Percentiles rank a stretch among this genome's conserved stretches.
Conservation (phyloP, 805 yeast species). For the Komagataella phaffii region DNA sequence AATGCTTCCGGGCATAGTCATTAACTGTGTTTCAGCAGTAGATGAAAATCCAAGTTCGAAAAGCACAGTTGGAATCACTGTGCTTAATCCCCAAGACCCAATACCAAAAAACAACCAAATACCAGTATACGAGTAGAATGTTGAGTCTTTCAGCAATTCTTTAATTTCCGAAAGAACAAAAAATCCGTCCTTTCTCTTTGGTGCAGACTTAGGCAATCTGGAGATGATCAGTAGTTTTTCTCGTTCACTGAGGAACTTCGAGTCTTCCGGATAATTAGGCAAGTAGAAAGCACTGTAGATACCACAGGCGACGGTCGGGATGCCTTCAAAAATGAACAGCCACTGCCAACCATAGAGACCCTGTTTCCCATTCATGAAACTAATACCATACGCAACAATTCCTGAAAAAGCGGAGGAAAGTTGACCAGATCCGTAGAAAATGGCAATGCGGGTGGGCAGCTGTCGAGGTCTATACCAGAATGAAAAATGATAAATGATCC, state of each 20-base stretch:
- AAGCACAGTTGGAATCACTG: conserved; percentile 2
- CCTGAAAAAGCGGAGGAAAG: conserved; percentile 25
- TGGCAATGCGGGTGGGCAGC: conserved; percentile 20
- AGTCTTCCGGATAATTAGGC: conserved; percentile 14
- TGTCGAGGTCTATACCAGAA: conserved; percentile 8
- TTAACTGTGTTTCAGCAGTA: conserved; percentile 2
- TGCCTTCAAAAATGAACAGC: conserved; percentile 39
- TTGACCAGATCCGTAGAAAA: conserved; percentile 22
- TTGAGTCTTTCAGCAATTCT: too few relatives aligned
- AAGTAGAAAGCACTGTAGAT: conserved; percentile 9
- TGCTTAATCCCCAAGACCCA: background rate
- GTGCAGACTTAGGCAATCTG: background rate
- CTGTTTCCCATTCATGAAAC: conserved; percentile 31
- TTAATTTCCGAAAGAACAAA: too few relatives aligned
- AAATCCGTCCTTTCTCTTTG: too few relatives aligned
- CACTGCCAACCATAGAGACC: conserved; percentile 39
- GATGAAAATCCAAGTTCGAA: conserved; percentile 1
- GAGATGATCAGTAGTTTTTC: conserved; percentile 3
- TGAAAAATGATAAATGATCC: conserved; percentile 22
- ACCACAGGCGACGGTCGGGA: conserved; percentile 17
- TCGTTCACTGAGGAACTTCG: conserved; percentile 13
- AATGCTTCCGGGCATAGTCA: conserved; percentile 1
- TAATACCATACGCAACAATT: conserved; percentile 34
- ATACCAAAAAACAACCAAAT: too few relatives aligned
- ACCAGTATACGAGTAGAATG: too few relatives aligned